phyloP scores from a whole-genome alignment of 2,329 filamentous ascomycete species.

The Scedosporium aurantiacum region DNA sequence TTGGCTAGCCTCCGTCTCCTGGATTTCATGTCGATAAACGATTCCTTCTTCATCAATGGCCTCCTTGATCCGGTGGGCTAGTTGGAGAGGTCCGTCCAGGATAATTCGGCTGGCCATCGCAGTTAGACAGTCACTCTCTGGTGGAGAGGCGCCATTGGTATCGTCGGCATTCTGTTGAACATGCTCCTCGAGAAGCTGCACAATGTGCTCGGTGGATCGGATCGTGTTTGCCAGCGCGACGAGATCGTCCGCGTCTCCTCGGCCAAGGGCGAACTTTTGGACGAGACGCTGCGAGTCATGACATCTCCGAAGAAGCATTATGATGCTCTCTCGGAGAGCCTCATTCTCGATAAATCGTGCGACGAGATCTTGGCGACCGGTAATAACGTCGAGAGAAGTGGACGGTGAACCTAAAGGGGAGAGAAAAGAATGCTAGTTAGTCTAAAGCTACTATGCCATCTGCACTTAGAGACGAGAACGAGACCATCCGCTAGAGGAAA shows the following conservation, averaged over 20 bases:
- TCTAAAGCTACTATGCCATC: background rate
- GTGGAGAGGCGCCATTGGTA: background rate
- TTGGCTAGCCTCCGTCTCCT: conserved; percentile 59
- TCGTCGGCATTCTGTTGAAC: conserved; percentile 8
- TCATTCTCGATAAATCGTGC: conserved; percentile 57
- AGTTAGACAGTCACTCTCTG: conserved; percentile 24
- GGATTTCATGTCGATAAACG: conserved; percentile 64
- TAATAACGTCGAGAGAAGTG: conserved; percentile 71
- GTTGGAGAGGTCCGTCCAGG: conserved; percentile 52
- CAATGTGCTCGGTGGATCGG: conserved; percentile 57
- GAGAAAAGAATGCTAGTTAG: conserved; percentile 4
- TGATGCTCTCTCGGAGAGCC: conserved; percentile 58
- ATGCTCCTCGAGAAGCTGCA: conserved; percentile 29
- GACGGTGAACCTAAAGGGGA: conserved; percentile 56
- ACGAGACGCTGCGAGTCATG: conserved; percentile 82
- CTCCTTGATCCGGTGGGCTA: conserved; percentile 60
- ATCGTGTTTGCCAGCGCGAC: conserved; percentile 76
- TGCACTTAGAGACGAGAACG: background rate
- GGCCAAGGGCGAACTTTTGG: conserved; percentile 86
- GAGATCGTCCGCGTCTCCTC: conserved; percentile 86
- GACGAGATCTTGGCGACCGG: conserved; percentile 70
- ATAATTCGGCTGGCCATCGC: conserved; percentile 46
- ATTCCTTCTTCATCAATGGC: conserved; percentile 91
- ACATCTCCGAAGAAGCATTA: conserved; percentile 58
- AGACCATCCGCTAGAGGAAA: conserved; percentile 15